phyloP scores from a whole-genome alignment of 2,329 filamentous ascomycete genomes.

The Ophiocordyceps sinensis region DNA sequence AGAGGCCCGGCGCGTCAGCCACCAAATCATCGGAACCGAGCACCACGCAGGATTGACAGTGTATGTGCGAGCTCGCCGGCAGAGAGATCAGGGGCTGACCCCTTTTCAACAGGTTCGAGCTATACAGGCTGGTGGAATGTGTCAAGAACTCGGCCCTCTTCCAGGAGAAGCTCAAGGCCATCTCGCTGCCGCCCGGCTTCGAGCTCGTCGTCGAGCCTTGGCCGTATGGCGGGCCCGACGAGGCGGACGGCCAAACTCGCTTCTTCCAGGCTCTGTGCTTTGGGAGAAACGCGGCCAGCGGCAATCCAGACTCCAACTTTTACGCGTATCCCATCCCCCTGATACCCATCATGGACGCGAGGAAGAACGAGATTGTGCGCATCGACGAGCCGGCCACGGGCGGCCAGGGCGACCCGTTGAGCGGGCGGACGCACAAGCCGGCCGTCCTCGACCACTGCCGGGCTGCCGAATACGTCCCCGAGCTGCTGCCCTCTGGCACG shows the following conservation, averaged over 20 bases:
- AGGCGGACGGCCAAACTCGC: conserved; percentile 13
- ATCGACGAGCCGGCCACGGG: conserved; percentile 20
- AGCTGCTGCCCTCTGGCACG: conserved; percentile 23
- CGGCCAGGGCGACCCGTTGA: conserved; percentile 12
- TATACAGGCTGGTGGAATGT: conserved; percentile 18
- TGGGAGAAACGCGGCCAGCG: conserved; percentile 13
- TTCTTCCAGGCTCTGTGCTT: conserved; percentile 20
- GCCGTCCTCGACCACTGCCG: conserved; percentile 15
- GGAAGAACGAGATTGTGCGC: conserved; percentile 16
- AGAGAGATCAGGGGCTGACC: not conserved
- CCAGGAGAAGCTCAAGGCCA: conserved; percentile 14
- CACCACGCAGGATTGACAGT: conserved; percentile 15
- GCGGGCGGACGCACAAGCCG: conserved; percentile 5
- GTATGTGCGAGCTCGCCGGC: conserved; percentile 7
- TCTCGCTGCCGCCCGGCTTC: conserved; percentile 13
- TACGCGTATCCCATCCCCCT: conserved; percentile 39
- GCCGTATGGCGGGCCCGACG: conserved; percentile 17
- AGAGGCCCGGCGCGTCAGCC: conserved; percentile 8
- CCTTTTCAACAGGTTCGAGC: conserved; percentile 12
- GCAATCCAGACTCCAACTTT: conserved; percentile 35
- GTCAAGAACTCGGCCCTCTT: conserved; percentile 15
- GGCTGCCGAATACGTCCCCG: conserved; percentile 24
- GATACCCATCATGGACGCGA: conserved; percentile 25
- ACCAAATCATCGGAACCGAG: conserved; percentile 13
- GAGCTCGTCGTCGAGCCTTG: conserved; percentile 19